Percentiles rank a stretch among this genome's conserved stretches.
Evolutionary conservation across 768 basidiomycete species (phyloP).

Genomic region (Lyophyllum atratum): DNA sequence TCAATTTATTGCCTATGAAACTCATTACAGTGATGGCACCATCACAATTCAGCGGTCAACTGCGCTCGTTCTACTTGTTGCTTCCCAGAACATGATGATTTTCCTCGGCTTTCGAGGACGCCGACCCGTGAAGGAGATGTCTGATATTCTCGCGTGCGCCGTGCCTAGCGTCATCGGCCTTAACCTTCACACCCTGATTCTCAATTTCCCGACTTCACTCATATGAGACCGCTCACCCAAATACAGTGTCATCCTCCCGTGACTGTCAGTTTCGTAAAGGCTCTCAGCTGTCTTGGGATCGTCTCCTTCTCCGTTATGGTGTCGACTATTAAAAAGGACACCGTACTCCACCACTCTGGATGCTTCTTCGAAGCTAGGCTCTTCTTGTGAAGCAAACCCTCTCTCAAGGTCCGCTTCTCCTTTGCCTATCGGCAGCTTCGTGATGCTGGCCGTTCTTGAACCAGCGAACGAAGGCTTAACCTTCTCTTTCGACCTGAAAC

Average conservation of each 20-base stretch:
- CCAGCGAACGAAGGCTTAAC: background rate
- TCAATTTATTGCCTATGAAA: background rate
- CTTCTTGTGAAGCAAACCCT: background rate
- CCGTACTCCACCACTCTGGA: no score
- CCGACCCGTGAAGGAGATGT: background rate
- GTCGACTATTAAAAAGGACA: background rate
- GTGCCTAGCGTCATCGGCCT: background rate
- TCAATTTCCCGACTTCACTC: background rate
- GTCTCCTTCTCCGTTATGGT: background rate
- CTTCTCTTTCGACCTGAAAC: background rate
- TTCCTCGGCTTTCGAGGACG: background rate
- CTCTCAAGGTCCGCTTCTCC: background rate
- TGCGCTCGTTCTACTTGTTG: background rate
- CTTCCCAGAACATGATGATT: background rate
- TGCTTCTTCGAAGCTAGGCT: background rate
- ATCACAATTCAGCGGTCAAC: background rate
- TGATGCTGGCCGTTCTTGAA: background rate
- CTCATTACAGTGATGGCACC: background rate
- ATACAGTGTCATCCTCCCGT: background rate
- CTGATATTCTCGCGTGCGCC: background rate
- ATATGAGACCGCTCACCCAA: background rate
- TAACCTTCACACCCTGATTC: background rate
- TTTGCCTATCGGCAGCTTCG: background rate
- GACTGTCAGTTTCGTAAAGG: no score
- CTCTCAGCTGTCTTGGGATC: background rate